Conservation (phyloP, 495 filamentous ascomycete species). For the Jackrogersella multiformis region DNA sequence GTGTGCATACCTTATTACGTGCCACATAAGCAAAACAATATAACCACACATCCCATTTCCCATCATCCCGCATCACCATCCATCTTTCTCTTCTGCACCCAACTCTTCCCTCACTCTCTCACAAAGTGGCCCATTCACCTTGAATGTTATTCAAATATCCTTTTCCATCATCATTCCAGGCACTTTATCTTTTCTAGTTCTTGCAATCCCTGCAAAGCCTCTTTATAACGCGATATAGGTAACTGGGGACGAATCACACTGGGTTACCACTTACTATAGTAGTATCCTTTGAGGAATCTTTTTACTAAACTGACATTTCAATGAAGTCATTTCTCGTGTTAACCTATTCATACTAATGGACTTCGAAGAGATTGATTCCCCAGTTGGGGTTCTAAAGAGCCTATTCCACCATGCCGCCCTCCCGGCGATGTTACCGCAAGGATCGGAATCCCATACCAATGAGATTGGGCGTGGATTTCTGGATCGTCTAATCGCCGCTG, state of each 20-base stretch:
- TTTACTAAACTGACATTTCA: too few species aligned
- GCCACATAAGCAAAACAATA: neutral
- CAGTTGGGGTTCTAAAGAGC: conserved; percentile 21
- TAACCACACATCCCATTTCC: neutral
- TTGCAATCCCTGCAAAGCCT: neutral
- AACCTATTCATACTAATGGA: conserved; percentile 7
- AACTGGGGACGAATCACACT: too few species aligned
- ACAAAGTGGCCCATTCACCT: neutral
- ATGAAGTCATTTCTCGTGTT: neutral
- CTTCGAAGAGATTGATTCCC: neutral
- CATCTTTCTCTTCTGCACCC: neutral
- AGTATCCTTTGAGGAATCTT: too few species aligned
- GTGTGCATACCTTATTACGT: neutral
- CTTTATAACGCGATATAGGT: too few species aligned
- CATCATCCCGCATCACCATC: neutral
- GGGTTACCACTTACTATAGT: too few species aligned
- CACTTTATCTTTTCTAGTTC: neutral
- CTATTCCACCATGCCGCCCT: conserved; percentile 55
- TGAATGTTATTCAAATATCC: neutral
- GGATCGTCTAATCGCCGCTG: conserved; percentile 47
- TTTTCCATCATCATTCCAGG: neutral
- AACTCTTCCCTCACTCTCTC: neutral
- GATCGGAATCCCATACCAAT: conserved; percentile 49
- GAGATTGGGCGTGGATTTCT: conserved; percentile 49
- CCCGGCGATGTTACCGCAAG: conserved; percentile 54